Evolutionary conservation across 2,329 filamentous ascomycete species (phyloP), one percentile per base, ranked within the genome.

Genomic region (Colletotrichum sp.): DNA sequence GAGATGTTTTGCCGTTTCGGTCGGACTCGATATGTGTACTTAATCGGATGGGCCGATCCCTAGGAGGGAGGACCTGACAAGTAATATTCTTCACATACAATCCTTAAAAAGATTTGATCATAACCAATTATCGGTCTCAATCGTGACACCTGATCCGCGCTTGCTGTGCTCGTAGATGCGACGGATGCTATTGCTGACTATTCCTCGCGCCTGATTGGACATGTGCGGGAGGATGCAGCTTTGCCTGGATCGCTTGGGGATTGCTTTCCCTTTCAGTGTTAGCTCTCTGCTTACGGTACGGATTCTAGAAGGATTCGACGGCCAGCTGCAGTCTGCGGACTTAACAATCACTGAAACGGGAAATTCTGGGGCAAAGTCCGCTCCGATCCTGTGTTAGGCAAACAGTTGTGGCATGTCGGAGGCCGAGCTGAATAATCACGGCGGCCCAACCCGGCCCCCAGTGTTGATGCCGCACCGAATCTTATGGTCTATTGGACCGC

Each of bases 21-120:
- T 24, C 59, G 28, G 52, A 65, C 59, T 65, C 59, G 24, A 69
- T 71, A 74, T 48, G 36, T 65, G 67, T 74, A 74, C 59, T 71
- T 74, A 66, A 74, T 74, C 16, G 24, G 24, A 34, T 24, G 71
- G 71, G 48, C 28, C 30, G n/a, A 16, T 69, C 58, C 36, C 24
- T 24, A 24, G 43, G 13, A 61, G 66, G 36, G 26, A 56, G 43
- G 9, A 43, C 71, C 65, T 24, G 58, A 64, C 65, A 55, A 30
- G 56, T 69, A 55, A 63, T 69, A 71, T 48, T 28, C 55, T 61
- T 62, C 18, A 21, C 36, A 71, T 55, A 52, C 26, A 56, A 71
- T 36, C 58, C 36, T 36, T 38, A 13, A 62, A 69, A 69, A 55
- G 65, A 43, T 59, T 59, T 38, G 32, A 59, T 68, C 65, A 28